Conservation (phyloP, 1,284 basidiomycete species). For the Quambalaria eucalypti region DNA sequence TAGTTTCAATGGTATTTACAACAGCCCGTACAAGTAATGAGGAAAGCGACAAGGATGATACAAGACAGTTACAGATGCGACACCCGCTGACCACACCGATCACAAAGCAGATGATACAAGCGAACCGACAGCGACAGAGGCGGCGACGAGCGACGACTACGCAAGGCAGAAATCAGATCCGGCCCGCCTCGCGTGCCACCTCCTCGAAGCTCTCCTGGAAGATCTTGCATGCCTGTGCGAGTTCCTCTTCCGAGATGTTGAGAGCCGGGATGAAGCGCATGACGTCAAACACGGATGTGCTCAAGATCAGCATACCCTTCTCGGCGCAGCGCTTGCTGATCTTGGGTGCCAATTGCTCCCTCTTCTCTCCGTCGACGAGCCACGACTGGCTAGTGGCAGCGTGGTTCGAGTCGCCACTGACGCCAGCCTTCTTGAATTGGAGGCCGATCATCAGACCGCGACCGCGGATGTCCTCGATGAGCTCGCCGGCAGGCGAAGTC, state of each 20-base stretch:
- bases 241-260: conserved; percentile 32
- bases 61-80: no score
- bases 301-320: conserved; percentile 37
- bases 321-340: conserved; percentile 31
- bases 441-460: conserved; percentile 41
- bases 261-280: conserved; percentile 41
- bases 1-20: no score
- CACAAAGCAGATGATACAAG: no score
- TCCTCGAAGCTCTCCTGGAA: conserved; percentile 28
- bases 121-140: not conserved
- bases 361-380: not conserved
- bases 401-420: conserved; percentile 1
- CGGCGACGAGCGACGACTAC: not conserved
- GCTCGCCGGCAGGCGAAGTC: conserved; percentile 14
- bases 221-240: conserved; percentile 26
- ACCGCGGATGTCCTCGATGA: conserved; percentile 42
- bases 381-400: not conserved
- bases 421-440: conserved; percentile 17
- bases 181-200: conserved; percentile 2
- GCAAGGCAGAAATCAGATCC: not conserved
- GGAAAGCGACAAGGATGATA: no score
- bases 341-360: conserved; percentile 18
- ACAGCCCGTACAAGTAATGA: no score
- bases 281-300: conserved; percentile 36
- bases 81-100: no score